Percentiles rank a stretch among this genome's conserved stretches.
These are phyloP conservation scores for Debaryomyces tyrocola DNA, from an alignment of 805 yeast genomes.

Conservation along the genomic window DNA sequence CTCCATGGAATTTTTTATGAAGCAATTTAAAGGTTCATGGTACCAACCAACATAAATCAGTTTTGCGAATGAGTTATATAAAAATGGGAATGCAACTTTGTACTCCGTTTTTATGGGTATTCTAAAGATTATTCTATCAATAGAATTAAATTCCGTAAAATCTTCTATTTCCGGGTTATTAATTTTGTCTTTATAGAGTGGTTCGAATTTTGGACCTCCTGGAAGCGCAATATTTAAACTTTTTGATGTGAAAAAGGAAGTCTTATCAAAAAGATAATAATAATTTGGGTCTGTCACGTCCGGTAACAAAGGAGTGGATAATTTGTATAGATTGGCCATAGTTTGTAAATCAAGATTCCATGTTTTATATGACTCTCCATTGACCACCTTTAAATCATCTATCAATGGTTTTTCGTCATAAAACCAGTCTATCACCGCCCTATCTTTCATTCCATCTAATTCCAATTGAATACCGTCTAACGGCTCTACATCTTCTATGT, in stretches of 20 bases:
- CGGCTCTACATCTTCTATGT: constrained; percentile 69
- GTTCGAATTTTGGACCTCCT: constrained; percentile 96
- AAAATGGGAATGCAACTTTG: constrained; percentile 79
- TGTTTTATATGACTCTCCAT: constrained; percentile 73
- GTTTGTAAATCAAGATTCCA: constrained; percentile 67
- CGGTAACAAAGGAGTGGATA: constrained; percentile 70
- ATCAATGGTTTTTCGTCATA: constrained; percentile 74
- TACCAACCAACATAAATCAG: constrained; percentile 64
- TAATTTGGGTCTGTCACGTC: constrained; percentile 60
- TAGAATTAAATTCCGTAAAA: constrained; percentile 84
- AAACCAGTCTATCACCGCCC: constrained; percentile 68
- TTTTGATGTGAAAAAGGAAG: constrained; percentile 86
- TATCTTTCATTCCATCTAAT: constrained; percentile 63
- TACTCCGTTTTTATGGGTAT: constrained; percentile 78
- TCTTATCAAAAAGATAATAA: constrained; percentile 70
- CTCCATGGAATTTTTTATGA: constrained; percentile 32
- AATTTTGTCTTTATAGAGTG: constrained; percentile 60
- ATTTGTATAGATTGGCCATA: constrained; percentile 63
- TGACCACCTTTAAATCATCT: constrained; percentile 54
- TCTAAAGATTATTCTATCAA: constrained; percentile 84
- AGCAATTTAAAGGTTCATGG: constrained; percentile 59
- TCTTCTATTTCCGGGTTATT: constrained; percentile 68
- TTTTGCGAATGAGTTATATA: constrained; percentile 77
- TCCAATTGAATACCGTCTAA: constrained; percentile 69
- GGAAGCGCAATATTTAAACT: constrained; percentile 85